Percentiles rank a stretch among this genome's conserved stretches.
Evolutionary conservation across 2,329 filamentous ascomycete species (phyloP).

Genomic region (Cladosporium halotolerans): DNA sequence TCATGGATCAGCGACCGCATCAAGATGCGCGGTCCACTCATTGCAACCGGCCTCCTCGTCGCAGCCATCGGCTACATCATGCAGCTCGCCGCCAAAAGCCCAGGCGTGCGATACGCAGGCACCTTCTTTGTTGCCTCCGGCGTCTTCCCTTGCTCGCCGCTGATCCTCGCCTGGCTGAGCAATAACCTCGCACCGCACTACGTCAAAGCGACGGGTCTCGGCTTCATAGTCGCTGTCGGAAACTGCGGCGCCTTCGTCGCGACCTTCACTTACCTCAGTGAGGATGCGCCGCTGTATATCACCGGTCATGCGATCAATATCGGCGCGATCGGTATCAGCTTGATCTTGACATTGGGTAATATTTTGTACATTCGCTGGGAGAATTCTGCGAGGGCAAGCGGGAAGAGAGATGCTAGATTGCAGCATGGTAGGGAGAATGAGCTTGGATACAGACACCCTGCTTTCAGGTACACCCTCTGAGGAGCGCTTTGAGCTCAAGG

Average conservation of each 20-base stretch:
- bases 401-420: constrained; percentile 35
- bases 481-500: background rate
- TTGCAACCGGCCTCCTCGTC: constrained; percentile 22
- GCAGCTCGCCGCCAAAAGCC: constrained; percentile 28
- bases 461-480: constrained; percentile 34
- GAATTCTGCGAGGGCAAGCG: constrained; percentile 35
- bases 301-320: constrained; percentile 39
- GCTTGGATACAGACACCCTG: constrained; percentile 38
- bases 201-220: constrained; percentile 37
- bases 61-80: constrained; percentile 37
- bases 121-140: constrained; percentile 35
- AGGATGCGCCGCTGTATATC: constrained; percentile 37
- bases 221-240: constrained; percentile 37
- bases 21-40: constrained; percentile 30
- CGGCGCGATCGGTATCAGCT: constrained; percentile 33
- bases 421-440: constrained; percentile 25
- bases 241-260: constrained; percentile 42
- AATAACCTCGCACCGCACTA: constrained; percentile 42
- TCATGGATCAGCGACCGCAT: constrained; percentile 27
- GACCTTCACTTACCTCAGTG: constrained; percentile 40
- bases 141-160: constrained; percentile 28
- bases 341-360: constrained; percentile 28
- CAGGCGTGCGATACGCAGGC: constrained; percentile 34
- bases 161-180: constrained; percentile 34
- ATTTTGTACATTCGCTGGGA: constrained; percentile 39